Base-by-base conservation (phyloP, 345 rosid species). In the Lumnitzera racemosa region DNA sequence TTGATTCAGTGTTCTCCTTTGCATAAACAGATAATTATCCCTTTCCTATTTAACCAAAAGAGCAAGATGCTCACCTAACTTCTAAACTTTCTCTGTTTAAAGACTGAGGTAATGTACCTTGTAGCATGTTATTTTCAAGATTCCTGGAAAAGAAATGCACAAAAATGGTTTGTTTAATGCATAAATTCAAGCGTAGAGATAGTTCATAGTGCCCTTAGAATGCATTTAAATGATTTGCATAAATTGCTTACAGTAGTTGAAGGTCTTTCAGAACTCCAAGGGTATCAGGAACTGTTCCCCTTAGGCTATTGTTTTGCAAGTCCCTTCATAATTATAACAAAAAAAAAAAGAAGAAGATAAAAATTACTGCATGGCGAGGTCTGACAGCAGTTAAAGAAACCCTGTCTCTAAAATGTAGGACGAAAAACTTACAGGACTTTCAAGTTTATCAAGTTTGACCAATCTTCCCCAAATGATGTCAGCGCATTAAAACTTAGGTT, bases 401-500 rank as follows among this genome's bases (percentile, higher is more conserved):
- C 31, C 31, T 27, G 52, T 16, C 52, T 49, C n/a, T 49, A 14
- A 14, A 49, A 16, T 5, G 5, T 12, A 41, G 2, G 25, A 47
- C 29, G 13, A 36, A 57, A 59, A 20, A 76, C 96, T 88, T 80
- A 91, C 98, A 91, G 70, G 72, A 81, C 71, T 82, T 80, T 81
- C 69, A 91, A 90, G 84, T 78, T 79, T 68, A 59, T 77, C 72
- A 91, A 72, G 56, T 65, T 63, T 53, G 65, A 87, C 76, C 88
- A 67, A 64, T 81, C 87, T 12, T 83, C 65, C 56, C 96, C 95
- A 61, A 91, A 87, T 41, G 90, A 83, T 43, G 80, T 76, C 25
- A 91, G 67, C 56, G 71, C 72, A 63, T 91, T 91, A 81, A 86
- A 89, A 72, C 98, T 91, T 79, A 91, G 73, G 65, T 89, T 87